Evolutionary conservation across 108 stramenopile species (phyloP), one percentile per base, ranked within the genome.

Genomic region (Nannochloropsis salina): DNA sequence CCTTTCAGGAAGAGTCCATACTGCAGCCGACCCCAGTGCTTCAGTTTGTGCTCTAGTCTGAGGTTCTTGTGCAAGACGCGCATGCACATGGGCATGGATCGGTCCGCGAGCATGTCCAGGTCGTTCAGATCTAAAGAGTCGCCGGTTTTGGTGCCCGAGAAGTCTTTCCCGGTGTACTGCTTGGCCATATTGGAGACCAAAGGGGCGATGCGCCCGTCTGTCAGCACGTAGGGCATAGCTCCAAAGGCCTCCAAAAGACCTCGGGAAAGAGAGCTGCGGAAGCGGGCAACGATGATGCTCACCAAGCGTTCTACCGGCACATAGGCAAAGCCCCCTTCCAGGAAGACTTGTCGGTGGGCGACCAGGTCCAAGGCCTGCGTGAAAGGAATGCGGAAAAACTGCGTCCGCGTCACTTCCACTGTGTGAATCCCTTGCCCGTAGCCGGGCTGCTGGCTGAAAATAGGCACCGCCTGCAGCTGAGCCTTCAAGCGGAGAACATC

Each of bases 1-100:
- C 96, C 97, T 92, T 98, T 98, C 79, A 99, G 93, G 90, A 99
- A 99, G 21, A 99, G 93, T 43, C 96, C 96, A 90, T 95, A 98
- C 91, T 99, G 98, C 87, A 97, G 86, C 44, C 98, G 93, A 40
- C 96, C 98, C 92, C 91, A 93, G 91, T 98, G 96, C 86, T 96
- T 96, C 47, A 99, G 91, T 80, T 99, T 95, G 86, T 95, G 94
- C 84, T 98, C 96, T 9, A 84, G 84, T 81, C 93, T 90, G 15
- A 99, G 84, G 6, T 93, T 93, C 31, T 85, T 40, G 91, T 99
- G 96, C 42, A 97, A 90, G 83, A 95, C 92, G 40, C 90, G 84
- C 98, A 98, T 99, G 87, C 98, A 99, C 82, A 99, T 89, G 42
- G 98, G 98, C 96, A 98, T 97, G 84, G 90, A 90, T n/a, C 89